A percentile compares a stretch with the other conserved stretches of the same genome.
Evolutionary conservation across 495 filamentous ascomycete genomes (phyloP).

Genomic region (Talaromyces trachyspermus): DNA sequence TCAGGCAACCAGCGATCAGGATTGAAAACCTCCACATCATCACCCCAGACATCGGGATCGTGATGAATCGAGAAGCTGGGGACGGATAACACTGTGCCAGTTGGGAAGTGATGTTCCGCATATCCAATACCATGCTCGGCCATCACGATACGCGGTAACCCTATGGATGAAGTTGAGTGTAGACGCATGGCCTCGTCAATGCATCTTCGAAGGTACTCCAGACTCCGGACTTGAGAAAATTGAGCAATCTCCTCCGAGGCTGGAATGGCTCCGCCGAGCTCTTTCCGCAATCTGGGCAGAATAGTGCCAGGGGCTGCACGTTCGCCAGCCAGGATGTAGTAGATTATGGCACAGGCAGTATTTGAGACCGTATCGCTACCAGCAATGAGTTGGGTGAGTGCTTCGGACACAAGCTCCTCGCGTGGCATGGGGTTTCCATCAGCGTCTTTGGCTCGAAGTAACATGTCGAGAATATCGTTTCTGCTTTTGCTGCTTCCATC

Average conservation of each 20-base stretch:
- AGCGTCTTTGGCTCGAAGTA: slow-evolving; percentile 72
- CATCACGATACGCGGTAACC: slow-evolving; percentile 62
- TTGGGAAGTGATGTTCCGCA: slow-evolving; percentile 51
- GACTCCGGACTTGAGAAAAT: slow-evolving; percentile 54
- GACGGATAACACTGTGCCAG: slow-evolving; percentile 61
- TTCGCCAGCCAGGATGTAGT: slow-evolving; percentile 49
- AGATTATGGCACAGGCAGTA: slow-evolving; percentile 69
- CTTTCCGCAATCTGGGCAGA: slow-evolving; percentile 52
- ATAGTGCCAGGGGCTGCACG: slow-evolving; percentile 47
- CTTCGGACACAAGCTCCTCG: slow-evolving; percentile 69
- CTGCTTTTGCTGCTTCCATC: slow-evolving; percentile 27
- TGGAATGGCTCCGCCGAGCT: slow-evolving; percentile 58
- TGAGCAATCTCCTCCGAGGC: slow-evolving; percentile 43
- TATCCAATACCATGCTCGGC: slow-evolving; percentile 47
- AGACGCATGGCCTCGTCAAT: slow-evolving; percentile 75
- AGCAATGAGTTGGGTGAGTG: slow-evolving; percentile 73
- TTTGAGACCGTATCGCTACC: slow-evolving; percentile 76
- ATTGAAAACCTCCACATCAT: slow-evolving; percentile 61
- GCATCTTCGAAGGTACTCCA: slow-evolving; percentile 62
- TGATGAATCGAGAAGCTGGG: slow-evolving; percentile 77
- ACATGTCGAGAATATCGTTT: slow-evolving; percentile 63
- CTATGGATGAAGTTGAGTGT: slow-evolving; percentile 72
- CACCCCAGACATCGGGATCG: slow-evolving; percentile 64
- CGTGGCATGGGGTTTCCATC: slow-evolving; percentile 59
- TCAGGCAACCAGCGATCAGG: slow-evolving; percentile 59